These are phyloP conservation scores for Alternaria angustiovoidea DNA, from an alignment of 2,329 filamentous ascomycete genomes.

Conservation along the genomic window DNA sequence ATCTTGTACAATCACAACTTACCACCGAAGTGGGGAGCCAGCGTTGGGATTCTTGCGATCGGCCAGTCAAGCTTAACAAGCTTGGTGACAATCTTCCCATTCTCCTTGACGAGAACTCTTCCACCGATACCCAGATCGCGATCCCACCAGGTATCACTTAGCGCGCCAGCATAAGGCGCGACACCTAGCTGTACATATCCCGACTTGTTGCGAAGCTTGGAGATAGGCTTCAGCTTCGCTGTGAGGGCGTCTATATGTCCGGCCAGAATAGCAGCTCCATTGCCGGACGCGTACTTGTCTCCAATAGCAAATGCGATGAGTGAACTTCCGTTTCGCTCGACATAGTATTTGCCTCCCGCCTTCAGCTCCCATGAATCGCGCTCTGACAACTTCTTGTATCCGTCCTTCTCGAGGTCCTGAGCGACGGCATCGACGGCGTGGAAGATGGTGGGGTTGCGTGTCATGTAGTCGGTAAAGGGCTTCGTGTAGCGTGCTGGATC, in stretches of 20 bases:
- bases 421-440: slow-evolving; percentile 85
- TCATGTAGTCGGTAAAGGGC: slow-evolving; percentile 88
- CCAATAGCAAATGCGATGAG: slow-evolving; percentile 87
- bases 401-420: slow-evolving; percentile 72
- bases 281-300: slow-evolving; percentile 79
- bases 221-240: slow-evolving; percentile 88
- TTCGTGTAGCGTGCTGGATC: slow-evolving; percentile 68
- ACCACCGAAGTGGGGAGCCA: slow-evolving; percentile 90
- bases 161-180: slow-evolving; percentile 86
- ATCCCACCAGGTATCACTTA: slow-evolving; percentile 97
- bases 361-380: slow-evolving; percentile 83
- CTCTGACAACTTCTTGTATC: slow-evolving; percentile 81
- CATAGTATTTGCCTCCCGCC: slow-evolving; percentile 87
- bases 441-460: slow-evolving; percentile 90
- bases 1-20: not conserved
- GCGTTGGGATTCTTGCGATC: slow-evolving; percentile 85
- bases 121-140: slow-evolving; percentile 91
- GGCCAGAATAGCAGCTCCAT: slow-evolving; percentile 86
- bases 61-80: slow-evolving; percentile 95
- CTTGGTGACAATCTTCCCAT: slow-evolving; percentile 78
- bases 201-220: slow-evolving; percentile 80
- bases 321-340: slow-evolving; percentile 83
- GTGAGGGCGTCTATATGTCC: slow-evolving; percentile 94
- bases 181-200: slow-evolving; percentile 91
- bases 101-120: slow-evolving; percentile 81